Conservation (phyloP, 305 asterid genomes). For the Striga hermonthica region DNA sequence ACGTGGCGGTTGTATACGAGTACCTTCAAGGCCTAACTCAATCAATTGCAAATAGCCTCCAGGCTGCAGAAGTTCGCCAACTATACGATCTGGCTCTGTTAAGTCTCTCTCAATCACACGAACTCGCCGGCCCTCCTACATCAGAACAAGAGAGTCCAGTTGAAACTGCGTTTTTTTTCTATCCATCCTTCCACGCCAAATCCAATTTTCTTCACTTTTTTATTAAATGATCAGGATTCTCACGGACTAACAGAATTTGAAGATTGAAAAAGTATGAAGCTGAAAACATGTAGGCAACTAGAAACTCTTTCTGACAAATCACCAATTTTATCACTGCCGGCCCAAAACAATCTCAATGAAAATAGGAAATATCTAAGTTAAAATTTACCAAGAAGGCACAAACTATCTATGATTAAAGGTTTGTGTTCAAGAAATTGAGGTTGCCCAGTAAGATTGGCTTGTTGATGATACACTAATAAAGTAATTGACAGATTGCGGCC, state of each 20-base stretch:
- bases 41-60: conserved; percentile 62
- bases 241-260: background rate
- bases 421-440: background rate
- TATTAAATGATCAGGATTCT: background rate
- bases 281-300: background rate
- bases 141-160: background rate
- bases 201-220: background rate
- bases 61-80: conserved; percentile 68
- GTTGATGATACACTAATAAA: background rate
- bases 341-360: background rate
- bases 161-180: background rate
- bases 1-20: conserved; percentile 16
- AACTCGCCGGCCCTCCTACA: conserved; percentile 57
- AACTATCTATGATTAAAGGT: background rate
- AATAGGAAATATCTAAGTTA: background rate
- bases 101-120: conserved; percentile 67
- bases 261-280: background rate
- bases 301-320: background rate
- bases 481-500: background rate
- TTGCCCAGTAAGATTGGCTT: background rate
- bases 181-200: background rate
- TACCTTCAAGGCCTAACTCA: conserved; percentile 67
- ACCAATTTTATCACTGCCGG: background rate
- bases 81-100: conserved; percentile 62
- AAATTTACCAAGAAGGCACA: background rate